phyloP scores from a whole-genome alignment of 2,329 filamentous ascomycete species.

The Cytospora piceae region DNA sequence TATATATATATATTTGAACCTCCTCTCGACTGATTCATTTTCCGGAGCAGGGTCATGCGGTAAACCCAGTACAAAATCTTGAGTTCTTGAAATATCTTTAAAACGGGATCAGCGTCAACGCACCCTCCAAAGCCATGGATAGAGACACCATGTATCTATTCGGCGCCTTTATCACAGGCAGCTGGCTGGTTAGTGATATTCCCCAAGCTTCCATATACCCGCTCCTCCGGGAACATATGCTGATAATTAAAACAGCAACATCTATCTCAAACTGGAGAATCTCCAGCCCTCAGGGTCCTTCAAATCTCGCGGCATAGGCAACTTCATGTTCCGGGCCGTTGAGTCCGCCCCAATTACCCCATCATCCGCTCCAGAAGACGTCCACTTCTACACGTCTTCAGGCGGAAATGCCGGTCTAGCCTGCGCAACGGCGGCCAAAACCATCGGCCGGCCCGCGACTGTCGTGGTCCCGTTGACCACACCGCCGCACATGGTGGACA shows the following conservation, averaged over 20 bases:
- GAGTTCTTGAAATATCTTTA: background rate
- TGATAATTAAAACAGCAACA: constrained; percentile 54
- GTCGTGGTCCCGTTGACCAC: constrained; percentile 73
- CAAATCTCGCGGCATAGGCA: constrained; percentile 78
- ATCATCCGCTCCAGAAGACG: constrained; percentile 39
- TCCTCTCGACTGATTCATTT: background rate
- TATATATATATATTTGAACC: background rate
- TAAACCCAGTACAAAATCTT: background rate
- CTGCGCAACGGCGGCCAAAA: constrained; percentile 70
- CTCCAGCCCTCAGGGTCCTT: constrained; percentile 83
- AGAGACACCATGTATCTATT: constrained; percentile 70
- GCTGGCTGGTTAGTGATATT: constrained; percentile 65
- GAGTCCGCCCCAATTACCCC: constrained; percentile 34
- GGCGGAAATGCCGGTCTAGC: constrained; percentile 83
- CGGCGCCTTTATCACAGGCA: constrained; percentile 63
- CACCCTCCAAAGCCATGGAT: constrained; percentile 59
- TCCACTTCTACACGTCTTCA: constrained; percentile 74
- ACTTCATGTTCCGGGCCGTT: constrained; percentile 63
- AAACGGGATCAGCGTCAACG: constrained; percentile 39
- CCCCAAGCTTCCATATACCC: background rate
- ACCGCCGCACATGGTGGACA: constrained; percentile 67
- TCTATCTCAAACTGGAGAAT: constrained; percentile 83
- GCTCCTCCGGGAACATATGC: background rate
- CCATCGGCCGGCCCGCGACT: constrained; percentile 65
- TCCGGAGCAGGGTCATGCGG: background rate